Evolutionary conservation across 148 eudicot species (phyloP).

Genomic region (Fagopyrum homotropicum): DNA sequence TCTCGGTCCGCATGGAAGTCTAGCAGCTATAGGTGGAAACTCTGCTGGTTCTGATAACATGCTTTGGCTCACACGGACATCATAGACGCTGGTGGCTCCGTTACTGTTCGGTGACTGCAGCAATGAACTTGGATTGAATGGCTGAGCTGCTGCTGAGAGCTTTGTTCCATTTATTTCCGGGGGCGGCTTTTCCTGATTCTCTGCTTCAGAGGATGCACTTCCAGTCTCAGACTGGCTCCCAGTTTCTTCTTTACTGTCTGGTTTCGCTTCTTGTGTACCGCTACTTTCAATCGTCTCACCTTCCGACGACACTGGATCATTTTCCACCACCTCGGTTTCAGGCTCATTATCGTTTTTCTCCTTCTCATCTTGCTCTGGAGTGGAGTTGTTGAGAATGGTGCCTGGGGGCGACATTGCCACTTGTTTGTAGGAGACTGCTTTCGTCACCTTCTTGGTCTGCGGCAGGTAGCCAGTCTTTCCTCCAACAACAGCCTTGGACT

Average conservation of each 20-base stretch:
- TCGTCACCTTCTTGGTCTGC: constrained; percentile 56
- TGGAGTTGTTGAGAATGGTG: constrained; percentile 76
- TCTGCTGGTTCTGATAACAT: constrained; percentile 59
- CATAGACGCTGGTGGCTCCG: too few species aligned
- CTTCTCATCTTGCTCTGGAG: constrained; percentile 48
- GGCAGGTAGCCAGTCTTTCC: constrained; percentile 20
- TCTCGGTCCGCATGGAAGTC: constrained; percentile 91
- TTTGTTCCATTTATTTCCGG: constrained; percentile 65
- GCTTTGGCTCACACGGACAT: constrained; percentile 37
- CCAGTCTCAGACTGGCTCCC: neutral
- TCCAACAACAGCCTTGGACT: constrained; percentile 30
- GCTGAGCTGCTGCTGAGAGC: constrained; percentile 90
- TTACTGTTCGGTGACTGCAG: too few species aligned
- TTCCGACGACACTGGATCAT: constrained; percentile 24
- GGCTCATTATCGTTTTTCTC: constrained; percentile 23
- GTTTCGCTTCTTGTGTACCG: neutral
- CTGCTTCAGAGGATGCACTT: constrained; percentile 20
- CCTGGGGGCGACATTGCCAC: constrained; percentile 97
- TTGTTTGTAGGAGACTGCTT: constrained; percentile 90
- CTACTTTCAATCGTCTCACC: constrained; percentile 15
- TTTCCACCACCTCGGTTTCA: neutral
- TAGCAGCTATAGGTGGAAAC: constrained; percentile 78
- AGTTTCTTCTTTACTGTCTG: neutral
- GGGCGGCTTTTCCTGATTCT: constrained; percentile 44
- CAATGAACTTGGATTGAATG: constrained; percentile 52